Base-by-base conservation (phyloP, 805 yeast genomes). In the Blastobotrys muscicola region DNA sequence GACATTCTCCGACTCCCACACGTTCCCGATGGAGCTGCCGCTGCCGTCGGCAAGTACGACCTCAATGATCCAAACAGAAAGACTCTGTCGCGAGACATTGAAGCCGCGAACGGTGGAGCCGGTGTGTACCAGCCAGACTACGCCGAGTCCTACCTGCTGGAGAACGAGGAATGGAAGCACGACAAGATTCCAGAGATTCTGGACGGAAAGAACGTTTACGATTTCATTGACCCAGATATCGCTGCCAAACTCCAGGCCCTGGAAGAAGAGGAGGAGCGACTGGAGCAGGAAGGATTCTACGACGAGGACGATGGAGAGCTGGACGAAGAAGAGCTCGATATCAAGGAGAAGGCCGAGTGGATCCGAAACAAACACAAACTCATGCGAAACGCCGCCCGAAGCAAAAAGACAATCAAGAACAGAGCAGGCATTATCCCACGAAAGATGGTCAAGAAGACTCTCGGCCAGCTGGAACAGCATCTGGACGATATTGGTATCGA, bases 91-190 rank as follows among this genome's bases (percentile, higher is more conserved):
- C 76, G 85, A 59, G 97, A 92, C 61, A 71, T 87, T 50, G 98
- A 92, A 69, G 82, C 75, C 40, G 96, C 83, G 62, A 85, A 92
- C 58, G 98, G 98, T 61, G 98, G 98, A 62, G 97, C 98, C 36
- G 98, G 98, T 73, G 98, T 92, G 31, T 92, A 69, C 73, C 92
- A 87, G 69, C 77, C 92, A 61, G 87, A 92, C 69, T 72, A 92
- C 68, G 85, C 87, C 64, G 97, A 90, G 60, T 83, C 81, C 59
- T 92, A 94, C 66, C 54, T 92, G 49, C 72, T 92, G 55, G 98
- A 90, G 54, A 90, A 92, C 61, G 97, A 90, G 42, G 94, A 85
- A 51, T 92, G 99, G 99, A 90, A 90, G 75, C 78, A 86, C 53
- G 99, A 92, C 66, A 75, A 82, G 50, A 86, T 92, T 86, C 99